Percentiles rank a stretch among this genome's conserved stretches.
phyloP scores from a whole-genome alignment of 1,284 basidiomycete species.

The Agroathelia rolfsii region DNA sequence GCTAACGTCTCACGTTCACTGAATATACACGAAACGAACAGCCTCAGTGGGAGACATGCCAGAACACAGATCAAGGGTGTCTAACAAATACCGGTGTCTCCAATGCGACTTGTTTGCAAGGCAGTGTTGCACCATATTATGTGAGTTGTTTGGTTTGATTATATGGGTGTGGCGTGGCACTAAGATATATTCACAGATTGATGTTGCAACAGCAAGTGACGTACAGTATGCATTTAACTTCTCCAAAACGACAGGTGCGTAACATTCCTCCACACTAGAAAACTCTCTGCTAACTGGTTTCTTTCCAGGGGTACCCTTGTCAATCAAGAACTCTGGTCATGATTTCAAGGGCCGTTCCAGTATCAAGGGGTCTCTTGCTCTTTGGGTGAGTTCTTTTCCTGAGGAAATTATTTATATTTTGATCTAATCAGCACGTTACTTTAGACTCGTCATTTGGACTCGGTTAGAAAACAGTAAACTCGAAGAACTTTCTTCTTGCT shows the following conservation, averaged over 20 bases:
- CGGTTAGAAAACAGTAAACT: too few species aligned
- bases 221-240: conserved; percentile 12
- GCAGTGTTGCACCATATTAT: conserved; percentile 22
- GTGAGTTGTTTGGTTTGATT: conserved; percentile 13
- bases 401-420: too few species aligned
- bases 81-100: conserved; percentile 18
- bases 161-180: not conserved
- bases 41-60: conserved; percentile 25
- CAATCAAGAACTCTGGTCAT: conserved; percentile 12
- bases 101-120: conserved; percentile 17
- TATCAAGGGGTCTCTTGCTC: conserved; percentile 6
- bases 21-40: conserved; percentile 7
- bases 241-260: conserved; percentile 13
- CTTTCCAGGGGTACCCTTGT: conserved; percentile 11
- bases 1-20: conserved; percentile 1
- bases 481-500: too few species aligned
- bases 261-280: too few species aligned
- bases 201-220: conserved; percentile 15
- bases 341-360: conserved; percentile 10
- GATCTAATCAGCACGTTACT: too few species aligned
- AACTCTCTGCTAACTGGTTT: too few species aligned
- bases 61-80: conserved; percentile 16
- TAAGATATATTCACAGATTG: conserved; percentile 17
- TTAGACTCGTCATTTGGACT: conserved; percentile 17
- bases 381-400: conserved; percentile 12